These are phyloP conservation scores for Ganoderma resinaceum DNA, from an alignment of 1,284 basidiomycete genomes.

Conservation along the genomic window DNA sequence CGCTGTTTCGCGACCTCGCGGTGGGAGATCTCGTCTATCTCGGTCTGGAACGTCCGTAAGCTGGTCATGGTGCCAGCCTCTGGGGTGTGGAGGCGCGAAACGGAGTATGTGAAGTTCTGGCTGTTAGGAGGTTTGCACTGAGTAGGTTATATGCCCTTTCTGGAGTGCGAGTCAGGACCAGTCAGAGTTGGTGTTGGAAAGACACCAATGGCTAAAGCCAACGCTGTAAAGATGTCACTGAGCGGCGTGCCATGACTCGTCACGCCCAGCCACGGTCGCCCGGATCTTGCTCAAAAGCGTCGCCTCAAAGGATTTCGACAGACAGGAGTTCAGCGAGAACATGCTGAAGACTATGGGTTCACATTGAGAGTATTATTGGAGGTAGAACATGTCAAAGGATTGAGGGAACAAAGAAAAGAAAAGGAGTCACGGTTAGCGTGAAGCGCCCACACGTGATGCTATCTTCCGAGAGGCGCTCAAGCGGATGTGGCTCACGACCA, in stretches of 20 bases:
- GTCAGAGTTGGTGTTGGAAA: constrained; percentile 21
- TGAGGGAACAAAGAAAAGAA: not conserved
- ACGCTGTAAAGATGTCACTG: constrained; percentile 25
- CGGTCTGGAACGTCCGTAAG: constrained; percentile 73
- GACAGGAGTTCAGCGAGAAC: not conserved
- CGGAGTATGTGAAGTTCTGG: not conserved
- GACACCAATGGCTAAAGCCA: not conserved
- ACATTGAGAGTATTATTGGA: not conserved
- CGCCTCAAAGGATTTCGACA: not conserved
- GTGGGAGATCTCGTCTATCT: constrained; percentile 76
- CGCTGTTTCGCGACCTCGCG: constrained; percentile 71
- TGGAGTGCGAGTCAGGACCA: constrained; percentile 30
- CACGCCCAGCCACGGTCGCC: constrained; percentile 19
- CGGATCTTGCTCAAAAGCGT: constrained; percentile 9
- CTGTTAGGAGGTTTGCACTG: not conserved
- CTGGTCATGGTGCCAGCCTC: constrained; percentile 55
- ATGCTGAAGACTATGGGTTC: not conserved
- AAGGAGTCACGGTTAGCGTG: constrained; percentile 5
- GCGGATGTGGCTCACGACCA: constrained; percentile 4
- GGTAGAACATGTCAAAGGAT: not conserved
- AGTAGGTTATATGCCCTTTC: constrained; percentile 20
- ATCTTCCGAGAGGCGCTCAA: constrained; percentile 13
- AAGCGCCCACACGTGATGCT: constrained; percentile 24
- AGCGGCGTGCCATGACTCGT: constrained; percentile 26
- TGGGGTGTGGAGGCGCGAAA: constrained; percentile 35